Evolutionary conservation across 495 filamentous ascomycete species (phyloP), one percentile per base, ranked within the genome.

Genomic region (Neurospora sp.): DNA sequence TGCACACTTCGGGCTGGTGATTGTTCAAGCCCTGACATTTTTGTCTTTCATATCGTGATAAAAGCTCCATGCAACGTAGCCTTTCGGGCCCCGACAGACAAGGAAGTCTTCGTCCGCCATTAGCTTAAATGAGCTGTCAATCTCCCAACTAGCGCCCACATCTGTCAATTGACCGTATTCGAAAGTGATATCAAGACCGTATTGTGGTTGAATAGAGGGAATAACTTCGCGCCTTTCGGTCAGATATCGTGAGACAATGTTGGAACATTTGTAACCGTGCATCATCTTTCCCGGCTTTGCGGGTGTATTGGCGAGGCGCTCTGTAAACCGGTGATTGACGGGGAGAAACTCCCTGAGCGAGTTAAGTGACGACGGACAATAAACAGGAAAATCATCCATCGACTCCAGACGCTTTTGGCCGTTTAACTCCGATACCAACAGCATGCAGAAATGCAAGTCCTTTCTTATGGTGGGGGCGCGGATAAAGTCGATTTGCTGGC

Each of bases 21-120:
- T 37, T 3, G 0, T 65, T 65, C 14, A 65, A 18, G 14, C 7
- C 53, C 12, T 61, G 1, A 14, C 53, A 6, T 53, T 20, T 22
- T 27, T 53, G 20, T 65, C 27, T 69, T 18, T 22, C 68, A 74
- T 69, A 37, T 74, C 73, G 22, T 44, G 42, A n/a, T 45, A 47
- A 71, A 76, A 76, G 45, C 73, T 74, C 74, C 74, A 76, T 6
- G 74, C 39, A 18, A 39, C 69, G 41, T 72, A 69, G 1, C 53
- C 45, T 12, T 5, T 22, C 2, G 20, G 16, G 8, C 45, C 31
- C 5, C 0, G 0, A 3, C 61, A 68, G 8, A 74, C 18, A 14
- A 72, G 71, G 47, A 47, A 74, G 39, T 76, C 41, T 4, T 72
- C 74, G 53, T 74, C 74, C 2, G 31, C 40, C 12, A 8, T 31